Conservation (phyloP, 495 filamentous ascomycete species). For the Penicillium argentinense region DNA sequence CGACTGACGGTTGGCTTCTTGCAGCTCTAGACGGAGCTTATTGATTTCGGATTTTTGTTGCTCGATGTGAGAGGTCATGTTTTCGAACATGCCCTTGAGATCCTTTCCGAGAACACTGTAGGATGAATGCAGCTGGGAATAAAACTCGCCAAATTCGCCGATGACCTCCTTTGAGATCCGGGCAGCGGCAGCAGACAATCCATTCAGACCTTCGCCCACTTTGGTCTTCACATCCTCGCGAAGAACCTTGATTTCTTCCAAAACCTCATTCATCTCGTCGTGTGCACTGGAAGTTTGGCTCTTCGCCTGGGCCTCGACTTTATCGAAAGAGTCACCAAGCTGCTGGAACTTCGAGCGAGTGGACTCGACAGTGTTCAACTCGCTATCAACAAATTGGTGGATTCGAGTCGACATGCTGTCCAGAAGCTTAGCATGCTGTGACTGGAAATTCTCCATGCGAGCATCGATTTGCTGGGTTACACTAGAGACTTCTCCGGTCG, state of each 20-base stretch:
- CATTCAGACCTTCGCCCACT: constrained; percentile 81
- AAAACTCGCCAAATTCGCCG: constrained; percentile 77
- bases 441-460: constrained; percentile 66
- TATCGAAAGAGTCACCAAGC: constrained; percentile 63
- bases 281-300: constrained; percentile 68
- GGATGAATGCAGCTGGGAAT: constrained; percentile 78
- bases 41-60: constrained; percentile 80
- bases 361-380: constrained; percentile 64
- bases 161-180: constrained; percentile 90
- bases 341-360: constrained; percentile 68
- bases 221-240: constrained; percentile 82
- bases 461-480: constrained; percentile 74
- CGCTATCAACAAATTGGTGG: constrained; percentile 67
- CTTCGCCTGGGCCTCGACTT: constrained; percentile 64
- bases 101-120: constrained; percentile 88
- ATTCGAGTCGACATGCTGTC: constrained; percentile 65
- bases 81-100: constrained; percentile 82
- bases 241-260: constrained; percentile 88
- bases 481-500: constrained; percentile 69
- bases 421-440: constrained; percentile 69
- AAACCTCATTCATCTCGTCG: constrained; percentile 83
- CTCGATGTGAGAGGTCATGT: constrained; percentile 67
- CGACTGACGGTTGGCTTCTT: constrained; percentile 62
- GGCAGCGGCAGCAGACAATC: constrained; percentile 80
- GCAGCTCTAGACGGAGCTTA: constrained; percentile 65